Percentiles rank a stretch among this genome's conserved stretches.
phyloP scores from a whole-genome alignment of 169 alveolate species.

The Theileria luwenshuni region DNA sequence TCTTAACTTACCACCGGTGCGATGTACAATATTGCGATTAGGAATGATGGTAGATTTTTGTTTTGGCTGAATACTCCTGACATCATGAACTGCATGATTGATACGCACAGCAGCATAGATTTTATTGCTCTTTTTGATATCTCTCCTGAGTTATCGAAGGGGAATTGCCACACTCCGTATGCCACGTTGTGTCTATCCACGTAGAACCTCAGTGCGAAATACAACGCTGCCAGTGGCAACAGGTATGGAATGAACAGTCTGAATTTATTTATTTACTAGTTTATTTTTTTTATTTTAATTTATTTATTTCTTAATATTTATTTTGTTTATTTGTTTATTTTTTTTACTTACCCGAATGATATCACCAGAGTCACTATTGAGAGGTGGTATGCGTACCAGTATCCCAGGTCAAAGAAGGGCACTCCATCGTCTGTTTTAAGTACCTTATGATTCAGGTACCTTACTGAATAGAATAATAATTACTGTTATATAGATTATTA shows the following conservation, averaged over 20 bases:
- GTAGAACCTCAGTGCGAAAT: conserved; percentile 74
- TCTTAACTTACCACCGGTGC: conserved; percentile 64
- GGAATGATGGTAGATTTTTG: conserved; percentile 44
- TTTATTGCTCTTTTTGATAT: conserved; percentile 74
- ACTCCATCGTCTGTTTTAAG: conserved; percentile 55
- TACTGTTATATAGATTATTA: too few relatives aligned
- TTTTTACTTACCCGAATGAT: conserved; percentile 73
- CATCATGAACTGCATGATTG: conserved; percentile 70
- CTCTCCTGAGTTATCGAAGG: conserved; percentile 77
- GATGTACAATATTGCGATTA: conserved; percentile 48
- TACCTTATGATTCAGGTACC: conserved; percentile 24
- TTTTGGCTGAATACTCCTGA: conserved; percentile 66
- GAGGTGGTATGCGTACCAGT: conserved; percentile 81
- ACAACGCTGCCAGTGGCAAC: conserved; percentile 70
- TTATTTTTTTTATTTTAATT: too few relatives aligned
- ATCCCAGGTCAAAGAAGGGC: conserved; percentile 77
- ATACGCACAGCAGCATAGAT: conserved; percentile 77
- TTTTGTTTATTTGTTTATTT: too few relatives aligned
- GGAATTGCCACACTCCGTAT: conserved; percentile 69
- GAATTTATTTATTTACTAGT: neutral
- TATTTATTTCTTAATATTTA: too few relatives aligned
- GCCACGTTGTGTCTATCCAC: conserved; percentile 78
- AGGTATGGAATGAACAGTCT: conserved; percentile 71
- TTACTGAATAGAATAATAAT: too few relatives aligned
- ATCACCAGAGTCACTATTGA: conserved; percentile 73